Conservation (phyloP, 2,329 filamentous ascomycete species). For the Microcera coccophila region DNA sequence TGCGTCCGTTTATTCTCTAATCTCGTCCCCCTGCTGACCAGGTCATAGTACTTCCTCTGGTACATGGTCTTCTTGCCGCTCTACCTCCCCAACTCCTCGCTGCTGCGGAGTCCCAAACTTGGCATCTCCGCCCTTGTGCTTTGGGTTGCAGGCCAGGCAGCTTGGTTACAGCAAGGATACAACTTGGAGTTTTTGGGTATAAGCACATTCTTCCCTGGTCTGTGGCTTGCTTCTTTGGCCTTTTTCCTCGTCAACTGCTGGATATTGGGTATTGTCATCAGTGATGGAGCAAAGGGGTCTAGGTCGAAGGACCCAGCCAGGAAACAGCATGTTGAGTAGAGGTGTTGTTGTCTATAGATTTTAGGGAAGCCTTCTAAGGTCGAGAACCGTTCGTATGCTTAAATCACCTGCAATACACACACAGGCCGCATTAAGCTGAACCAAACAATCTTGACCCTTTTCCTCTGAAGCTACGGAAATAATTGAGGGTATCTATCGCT, state of each 20-base stretch:
- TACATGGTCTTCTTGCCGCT: conserved; percentile 92
- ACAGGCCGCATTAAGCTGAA: not conserved
- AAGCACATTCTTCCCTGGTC: conserved; percentile 79
- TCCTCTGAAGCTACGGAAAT: conserved; percentile 10
- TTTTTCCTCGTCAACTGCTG: conserved; percentile 88
- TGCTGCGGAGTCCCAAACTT: conserved; percentile 56
- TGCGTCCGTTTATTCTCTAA: conserved; percentile 19
- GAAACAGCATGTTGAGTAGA: conserved; percentile 24
- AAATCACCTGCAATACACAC: too few species aligned
- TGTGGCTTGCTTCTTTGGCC: conserved; percentile 69
- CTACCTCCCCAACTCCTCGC: conserved; percentile 76
- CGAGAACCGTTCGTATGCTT: too few species aligned
- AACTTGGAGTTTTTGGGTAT: conserved; percentile 73
- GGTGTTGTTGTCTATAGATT: too few species aligned
- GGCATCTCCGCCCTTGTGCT: conserved; percentile 63
- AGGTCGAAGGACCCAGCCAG: conserved; percentile 3
- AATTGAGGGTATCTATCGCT: conserved; percentile 23
- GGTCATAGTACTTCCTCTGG: conserved; percentile 87
- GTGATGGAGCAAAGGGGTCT: conserved; percentile 47
- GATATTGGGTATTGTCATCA: conserved; percentile 77
- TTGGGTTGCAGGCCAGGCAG: conserved; percentile 73
- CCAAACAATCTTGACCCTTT: not conserved
- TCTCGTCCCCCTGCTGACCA: conserved; percentile 11
- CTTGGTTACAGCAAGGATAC: conserved; percentile 74
- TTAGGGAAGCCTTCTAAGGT: too few species aligned